These are phyloP conservation scores for Kluyveromyces lactis DNA, from an alignment of 805 yeast species.

Conservation along the genomic window DNA sequence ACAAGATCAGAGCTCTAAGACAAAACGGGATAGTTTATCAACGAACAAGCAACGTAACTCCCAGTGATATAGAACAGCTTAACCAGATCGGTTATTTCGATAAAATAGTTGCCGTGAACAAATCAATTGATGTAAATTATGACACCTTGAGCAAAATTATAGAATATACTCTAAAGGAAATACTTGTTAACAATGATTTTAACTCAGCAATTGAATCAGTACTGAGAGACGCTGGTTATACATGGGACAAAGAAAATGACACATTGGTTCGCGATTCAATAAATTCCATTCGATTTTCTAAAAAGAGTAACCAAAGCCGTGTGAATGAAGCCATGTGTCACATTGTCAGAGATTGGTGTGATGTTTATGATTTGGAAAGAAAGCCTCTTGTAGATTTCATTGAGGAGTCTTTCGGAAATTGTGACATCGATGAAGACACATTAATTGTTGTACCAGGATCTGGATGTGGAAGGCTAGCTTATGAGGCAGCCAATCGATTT, in stretches of 20 bases:
- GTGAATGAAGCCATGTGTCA: conserved; percentile 71
- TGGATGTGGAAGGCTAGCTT: conserved; percentile 75
- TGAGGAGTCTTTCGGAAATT: conserved; percentile 31
- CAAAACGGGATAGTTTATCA: conserved; percentile 16
- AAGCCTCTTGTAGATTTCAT: conserved; percentile 49
- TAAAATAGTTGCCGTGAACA: conserved; percentile 44
- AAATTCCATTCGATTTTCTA: conserved; percentile 5
- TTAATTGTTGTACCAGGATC: conserved; percentile 76
- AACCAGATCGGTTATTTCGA: conserved; percentile 44
- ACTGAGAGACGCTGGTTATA: conserved; percentile 5
- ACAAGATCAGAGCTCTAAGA: conserved; percentile 12
- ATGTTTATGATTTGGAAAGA: conserved; percentile 40
- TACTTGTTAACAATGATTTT: conserved; percentile 13
- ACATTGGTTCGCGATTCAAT: conserved; percentile 1
- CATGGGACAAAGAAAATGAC: neutral
- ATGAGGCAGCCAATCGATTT: conserved; percentile 40
- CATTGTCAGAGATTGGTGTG: conserved; percentile 70
- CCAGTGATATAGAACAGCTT: conserved; percentile 11
- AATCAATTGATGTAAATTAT: conserved; percentile 40
- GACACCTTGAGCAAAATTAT: conserved; percentile 39
- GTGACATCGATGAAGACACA: conserved; percentile 32
- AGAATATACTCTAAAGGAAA: conserved; percentile 26
- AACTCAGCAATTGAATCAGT: conserved; percentile 7
- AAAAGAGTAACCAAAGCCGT: conserved; percentile 28
- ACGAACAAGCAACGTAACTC: conserved; percentile 11